A percentile compares a stretch with the other conserved stretches of the same genome.
Conservation (phyloP, 345 rosid species). For the Clausena lansium region DNA sequence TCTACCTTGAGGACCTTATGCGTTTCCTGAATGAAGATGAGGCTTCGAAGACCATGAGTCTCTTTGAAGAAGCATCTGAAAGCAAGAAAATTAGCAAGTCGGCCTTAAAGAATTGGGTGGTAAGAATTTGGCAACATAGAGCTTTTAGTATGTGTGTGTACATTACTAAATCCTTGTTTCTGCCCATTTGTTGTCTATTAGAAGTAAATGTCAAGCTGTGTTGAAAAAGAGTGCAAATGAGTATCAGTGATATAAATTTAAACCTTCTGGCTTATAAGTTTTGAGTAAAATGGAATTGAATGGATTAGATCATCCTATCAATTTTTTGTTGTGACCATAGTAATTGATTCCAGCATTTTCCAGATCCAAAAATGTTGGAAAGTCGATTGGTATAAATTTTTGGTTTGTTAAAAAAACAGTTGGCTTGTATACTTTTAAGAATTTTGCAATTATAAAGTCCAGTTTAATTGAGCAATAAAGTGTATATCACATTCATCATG, state of each 20-base stretch:
- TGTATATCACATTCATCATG: background rate
- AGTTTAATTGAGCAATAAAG: background rate
- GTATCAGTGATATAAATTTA: background rate
- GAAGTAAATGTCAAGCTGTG: background rate
- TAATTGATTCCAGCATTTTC: background rate
- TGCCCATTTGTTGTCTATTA: background rate
- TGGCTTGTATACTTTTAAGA: background rate
- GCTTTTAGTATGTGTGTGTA: background rate
- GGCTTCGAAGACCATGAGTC: conserved; percentile 56
- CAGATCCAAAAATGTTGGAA: background rate
- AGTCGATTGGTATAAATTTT: background rate
- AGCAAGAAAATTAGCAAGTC: conserved; percentile 55
- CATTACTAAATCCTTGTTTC: background rate
- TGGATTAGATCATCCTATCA: background rate
- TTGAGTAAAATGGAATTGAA: background rate
- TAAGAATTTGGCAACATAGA: conserved; percentile 29
- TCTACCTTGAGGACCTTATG: conserved; percentile 62
- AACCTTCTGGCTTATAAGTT: background rate
- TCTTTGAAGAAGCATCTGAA: conserved; percentile 59
- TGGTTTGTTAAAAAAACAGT: background rate
- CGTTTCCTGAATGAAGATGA: conserved; percentile 72
- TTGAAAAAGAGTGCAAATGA: background rate
- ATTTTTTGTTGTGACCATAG: background rate
- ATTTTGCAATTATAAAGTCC: background rate
- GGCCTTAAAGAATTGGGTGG: conserved; percentile 91